Percentiles rank a stretch among this genome's conserved stretches.
These are phyloP conservation scores for Fusarium nygamai DNA, from an alignment of 2,329 filamentous ascomycete genomes.

Conservation along the genomic window DNA sequence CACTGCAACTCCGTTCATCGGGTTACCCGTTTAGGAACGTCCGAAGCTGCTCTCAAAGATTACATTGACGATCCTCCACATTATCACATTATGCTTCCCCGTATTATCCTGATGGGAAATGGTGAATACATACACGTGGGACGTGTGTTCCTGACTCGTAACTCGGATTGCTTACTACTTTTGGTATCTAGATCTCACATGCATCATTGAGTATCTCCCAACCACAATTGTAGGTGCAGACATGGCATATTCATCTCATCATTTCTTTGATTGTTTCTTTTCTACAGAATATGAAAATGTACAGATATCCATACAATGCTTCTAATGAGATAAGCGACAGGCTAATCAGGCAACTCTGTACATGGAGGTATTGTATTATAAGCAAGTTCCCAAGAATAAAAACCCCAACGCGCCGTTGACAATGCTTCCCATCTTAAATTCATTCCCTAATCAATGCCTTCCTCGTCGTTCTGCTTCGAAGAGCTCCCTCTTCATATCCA, in stretches of 20 bases:
- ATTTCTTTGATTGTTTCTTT: conserved; percentile 20
- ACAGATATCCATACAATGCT: conserved; percentile 12
- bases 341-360: conserved; percentile 12
- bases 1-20: not conserved
- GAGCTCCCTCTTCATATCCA: conserved; percentile 79
- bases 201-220: not conserved
- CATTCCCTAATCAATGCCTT: conserved; percentile 45
- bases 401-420: conserved; percentile 25
- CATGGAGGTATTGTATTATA: conserved; percentile 31
- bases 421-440: conserved; percentile 27
- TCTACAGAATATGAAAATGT: conserved; percentile 29
- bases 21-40: conserved; percentile 33
- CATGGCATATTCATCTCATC: conserved; percentile 8
- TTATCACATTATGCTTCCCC: not conserved
- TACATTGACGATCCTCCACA: conserved; percentile 26
- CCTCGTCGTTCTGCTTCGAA: conserved; percentile 75
- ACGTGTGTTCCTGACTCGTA: not conserved
- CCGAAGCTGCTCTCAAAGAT: conserved; percentile 9
- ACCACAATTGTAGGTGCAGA: not conserved
- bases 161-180: not conserved
- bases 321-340: conserved; percentile 5
- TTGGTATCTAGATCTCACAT: not conserved
- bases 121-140: not conserved
- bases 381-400: conserved; percentile 20
- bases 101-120: not conserved